Conservation (phyloP, 2,329 filamentous ascomycete genomes). For the Diplocarpon mali region DNA sequence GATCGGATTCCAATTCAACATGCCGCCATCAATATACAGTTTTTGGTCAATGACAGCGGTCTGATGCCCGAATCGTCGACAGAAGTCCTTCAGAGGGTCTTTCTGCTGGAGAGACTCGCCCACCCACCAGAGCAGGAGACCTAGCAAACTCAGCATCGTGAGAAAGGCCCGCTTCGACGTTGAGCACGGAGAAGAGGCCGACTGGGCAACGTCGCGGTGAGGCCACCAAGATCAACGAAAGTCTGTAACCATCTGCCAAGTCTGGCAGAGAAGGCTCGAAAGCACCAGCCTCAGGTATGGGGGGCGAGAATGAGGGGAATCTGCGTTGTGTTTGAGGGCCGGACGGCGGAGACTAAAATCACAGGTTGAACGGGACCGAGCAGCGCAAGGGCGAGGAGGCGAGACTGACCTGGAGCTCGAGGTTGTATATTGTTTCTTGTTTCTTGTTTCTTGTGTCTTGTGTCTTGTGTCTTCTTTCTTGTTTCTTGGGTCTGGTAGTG, state of each 20-base stretch:
- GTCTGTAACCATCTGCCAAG: background rate
- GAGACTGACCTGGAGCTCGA: too few relatives aligned
- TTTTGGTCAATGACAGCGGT: constrained; percentile 46
- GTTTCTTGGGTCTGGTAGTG: background rate
- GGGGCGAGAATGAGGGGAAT: too few relatives aligned
- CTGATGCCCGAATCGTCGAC: constrained; percentile 45
- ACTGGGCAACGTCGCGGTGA: background rate
- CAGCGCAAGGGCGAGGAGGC: too few relatives aligned
- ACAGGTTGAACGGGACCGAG: too few relatives aligned
- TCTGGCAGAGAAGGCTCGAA: background rate
- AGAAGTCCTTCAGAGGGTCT: constrained; percentile 44
- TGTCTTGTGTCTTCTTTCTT: too few relatives aligned
- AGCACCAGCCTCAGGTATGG: background rate
- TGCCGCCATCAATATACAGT: constrained; percentile 52
- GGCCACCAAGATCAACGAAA: background rate
- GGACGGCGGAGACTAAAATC: too few relatives aligned
- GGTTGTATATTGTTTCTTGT: too few relatives aligned
- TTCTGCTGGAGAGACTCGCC: constrained; percentile 28
- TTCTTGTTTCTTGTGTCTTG: too few relatives aligned
- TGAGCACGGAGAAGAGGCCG: background rate
- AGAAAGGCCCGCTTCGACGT: background rate
- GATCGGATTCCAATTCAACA: constrained; percentile 43
- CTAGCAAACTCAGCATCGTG: constrained; percentile 10
- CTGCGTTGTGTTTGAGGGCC: too few relatives aligned
- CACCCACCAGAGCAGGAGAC: constrained; percentile 6